These are phyloP conservation scores for Dipteronia dyeriana DNA, from an alignment of 345 rosid genomes.

Conservation along the genomic window DNA sequence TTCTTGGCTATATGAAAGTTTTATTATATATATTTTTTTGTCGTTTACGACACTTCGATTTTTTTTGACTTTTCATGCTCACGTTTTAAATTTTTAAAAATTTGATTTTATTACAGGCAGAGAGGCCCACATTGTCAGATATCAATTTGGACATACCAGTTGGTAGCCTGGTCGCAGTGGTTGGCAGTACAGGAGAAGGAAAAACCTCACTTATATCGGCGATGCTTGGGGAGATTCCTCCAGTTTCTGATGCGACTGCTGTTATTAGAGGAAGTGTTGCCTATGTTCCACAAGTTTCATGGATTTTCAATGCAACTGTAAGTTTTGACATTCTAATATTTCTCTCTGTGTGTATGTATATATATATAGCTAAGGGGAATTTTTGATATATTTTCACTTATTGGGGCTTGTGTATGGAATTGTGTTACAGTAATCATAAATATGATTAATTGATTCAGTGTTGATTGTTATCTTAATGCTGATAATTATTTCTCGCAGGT, in stretches of 20 bases:
- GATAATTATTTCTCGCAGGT: slow-evolving; percentile 50
- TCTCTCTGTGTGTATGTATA: neutral
- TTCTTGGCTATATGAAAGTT: slow-evolving; percentile 5
- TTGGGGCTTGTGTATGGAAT: neutral
- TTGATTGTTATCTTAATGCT: slow-evolving; percentile 16
- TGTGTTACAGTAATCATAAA: neutral
- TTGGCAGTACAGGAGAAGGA: slow-evolving; percentile 99
- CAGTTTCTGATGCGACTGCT: slow-evolving; percentile 62
- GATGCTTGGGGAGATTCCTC: slow-evolving; percentile 98
- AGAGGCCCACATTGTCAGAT: slow-evolving; percentile 82
- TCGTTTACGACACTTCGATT: neutral
- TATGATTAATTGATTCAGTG: neutral
- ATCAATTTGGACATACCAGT: slow-evolving; percentile 81
- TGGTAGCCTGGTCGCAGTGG: slow-evolving; percentile 94
- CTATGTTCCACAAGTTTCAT: slow-evolving; percentile 98
- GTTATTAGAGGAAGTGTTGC: slow-evolving; percentile 81
- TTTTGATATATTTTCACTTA: slow-evolving; percentile 19
- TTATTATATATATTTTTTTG: neutral
- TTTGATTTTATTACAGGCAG: slow-evolving; percentile 57
- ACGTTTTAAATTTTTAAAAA: slow-evolving; percentile 14
- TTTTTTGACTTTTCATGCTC: slow-evolving; percentile 5
- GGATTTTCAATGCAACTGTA: slow-evolving; percentile 99
- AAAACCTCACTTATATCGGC: slow-evolving; percentile 95
- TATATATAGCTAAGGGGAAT: neutral
- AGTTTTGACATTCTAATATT: slow-evolving; percentile 29